These are phyloP conservation scores for Clausena lansium DNA, from an alignment of 345 rosid genomes.

Conservation along the genomic window DNA sequence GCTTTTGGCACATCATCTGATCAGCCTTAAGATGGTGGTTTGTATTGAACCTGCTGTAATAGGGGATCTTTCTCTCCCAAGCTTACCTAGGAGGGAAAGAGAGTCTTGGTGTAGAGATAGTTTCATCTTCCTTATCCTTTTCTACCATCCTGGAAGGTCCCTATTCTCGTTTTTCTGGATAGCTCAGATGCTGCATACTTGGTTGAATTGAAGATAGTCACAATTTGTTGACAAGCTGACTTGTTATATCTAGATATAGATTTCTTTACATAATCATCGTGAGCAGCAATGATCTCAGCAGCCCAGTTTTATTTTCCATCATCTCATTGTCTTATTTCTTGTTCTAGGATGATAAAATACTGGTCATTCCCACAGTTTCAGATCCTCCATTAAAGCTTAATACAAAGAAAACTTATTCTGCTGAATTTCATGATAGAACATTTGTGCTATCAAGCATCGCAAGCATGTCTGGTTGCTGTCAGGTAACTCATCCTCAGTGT, in stretches of 20 bases:
- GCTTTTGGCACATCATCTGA: background rate
- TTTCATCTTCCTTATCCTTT: background rate
- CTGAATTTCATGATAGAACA: slow-evolving; percentile 63
- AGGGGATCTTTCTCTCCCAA: background rate
- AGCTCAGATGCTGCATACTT: background rate
- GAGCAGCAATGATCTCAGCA: background rate
- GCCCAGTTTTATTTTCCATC: background rate
- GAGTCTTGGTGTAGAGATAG: background rate
- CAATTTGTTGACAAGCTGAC: background rate
- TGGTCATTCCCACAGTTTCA: slow-evolving; percentile 77
- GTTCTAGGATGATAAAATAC: slow-evolving; percentile 70
- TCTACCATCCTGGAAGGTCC: background rate
- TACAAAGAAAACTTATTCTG: slow-evolving; percentile 45
- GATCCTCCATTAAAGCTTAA: slow-evolving; percentile 68
- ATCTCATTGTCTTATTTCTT: background rate
- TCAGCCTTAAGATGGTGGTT: background rate
- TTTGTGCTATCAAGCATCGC: slow-evolving; percentile 63
- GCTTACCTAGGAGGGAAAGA: background rate
- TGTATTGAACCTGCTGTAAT: background rate
- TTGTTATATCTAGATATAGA: background rate
- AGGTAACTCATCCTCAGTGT: slow-evolving; percentile 41
- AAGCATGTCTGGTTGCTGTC: slow-evolving; percentile 95
- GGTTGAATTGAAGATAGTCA: background rate
- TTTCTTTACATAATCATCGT: background rate
- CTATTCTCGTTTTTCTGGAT: background rate